Conservation (phyloP, 1,139 yeast genomes). For the Eremothecium sinecaudum region DNA sequence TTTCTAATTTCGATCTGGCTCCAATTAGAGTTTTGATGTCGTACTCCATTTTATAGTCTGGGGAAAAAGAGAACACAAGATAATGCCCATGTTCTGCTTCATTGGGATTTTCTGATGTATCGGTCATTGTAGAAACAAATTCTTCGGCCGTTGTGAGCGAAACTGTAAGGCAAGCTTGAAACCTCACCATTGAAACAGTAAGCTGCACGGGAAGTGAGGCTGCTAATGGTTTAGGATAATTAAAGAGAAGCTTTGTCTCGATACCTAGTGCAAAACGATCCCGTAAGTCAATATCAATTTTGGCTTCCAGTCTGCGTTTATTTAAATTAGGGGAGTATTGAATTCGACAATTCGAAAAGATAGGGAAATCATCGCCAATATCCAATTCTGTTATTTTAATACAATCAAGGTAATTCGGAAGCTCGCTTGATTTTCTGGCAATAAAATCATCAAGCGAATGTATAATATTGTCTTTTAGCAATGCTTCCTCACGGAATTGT, state of each 20-base stretch:
- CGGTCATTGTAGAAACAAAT: slow-evolving; percentile 45
- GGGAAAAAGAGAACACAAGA: slow-evolving; percentile 78
- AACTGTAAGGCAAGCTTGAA: slow-evolving; percentile 85
- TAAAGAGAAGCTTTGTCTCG: slow-evolving; percentile 70
- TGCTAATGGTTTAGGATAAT: slow-evolving; percentile 75
- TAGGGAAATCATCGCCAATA: slow-evolving; percentile 92
- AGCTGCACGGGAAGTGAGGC: slow-evolving; percentile 79
- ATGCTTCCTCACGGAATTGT: slow-evolving; percentile 79
- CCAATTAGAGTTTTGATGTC: slow-evolving; percentile 82
- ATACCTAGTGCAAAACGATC: slow-evolving; percentile 87
- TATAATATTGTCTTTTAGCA: slow-evolving; percentile 72
- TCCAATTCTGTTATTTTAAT: slow-evolving; percentile 79
- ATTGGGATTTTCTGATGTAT: slow-evolving; percentile 15
- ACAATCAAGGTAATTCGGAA: slow-evolving; percentile 74
- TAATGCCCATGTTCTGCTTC: slow-evolving; percentile 37
- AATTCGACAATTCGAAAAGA: slow-evolving; percentile 86
- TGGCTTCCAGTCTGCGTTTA: slow-evolving; percentile 60
- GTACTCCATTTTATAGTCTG: slow-evolving; percentile 83
- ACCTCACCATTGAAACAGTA: slow-evolving; percentile 79
- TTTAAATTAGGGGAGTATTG: slow-evolving; percentile 40
- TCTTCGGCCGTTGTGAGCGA: slow-evolving; percentile 38
- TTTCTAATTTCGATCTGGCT: slow-evolving; percentile 82
- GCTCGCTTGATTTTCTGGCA: slow-evolving; percentile 30
- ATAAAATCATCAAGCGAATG: slow-evolving; percentile 56
- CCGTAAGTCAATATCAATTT: slow-evolving; percentile 84